Conservation (phyloP, 306 rosid species). For the Vicia sativa region DNA sequence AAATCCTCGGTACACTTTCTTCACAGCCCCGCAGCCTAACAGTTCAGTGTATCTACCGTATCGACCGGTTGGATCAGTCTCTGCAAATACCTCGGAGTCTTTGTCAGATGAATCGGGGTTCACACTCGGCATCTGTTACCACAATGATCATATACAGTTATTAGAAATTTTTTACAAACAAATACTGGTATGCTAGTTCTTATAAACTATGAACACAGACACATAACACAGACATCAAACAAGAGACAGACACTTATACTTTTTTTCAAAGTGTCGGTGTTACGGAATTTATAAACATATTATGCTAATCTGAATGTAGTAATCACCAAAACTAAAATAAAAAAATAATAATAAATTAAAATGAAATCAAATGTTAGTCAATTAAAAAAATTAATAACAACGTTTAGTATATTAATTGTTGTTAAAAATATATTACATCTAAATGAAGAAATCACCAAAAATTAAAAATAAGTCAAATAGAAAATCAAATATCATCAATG, state of each 20-base stretch:
- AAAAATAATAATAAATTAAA: background rate
- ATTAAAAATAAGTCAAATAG: background rate
- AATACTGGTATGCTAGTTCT: background rate
- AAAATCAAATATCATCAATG: background rate
- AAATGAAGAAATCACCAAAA: background rate
- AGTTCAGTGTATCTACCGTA: conserved; percentile 81
- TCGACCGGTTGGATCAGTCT: conserved; percentile 65
- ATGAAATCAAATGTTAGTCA: background rate
- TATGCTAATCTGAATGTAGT: background rate
- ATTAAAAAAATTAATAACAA: no score
- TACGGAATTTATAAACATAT: background rate
- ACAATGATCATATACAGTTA: background rate
- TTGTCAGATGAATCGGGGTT: conserved; percentile 45
- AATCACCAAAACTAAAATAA: background rate
- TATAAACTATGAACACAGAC: background rate
- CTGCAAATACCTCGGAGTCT: conserved; percentile 73
- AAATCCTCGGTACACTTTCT: conserved; percentile 86
- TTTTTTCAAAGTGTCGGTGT: no score
- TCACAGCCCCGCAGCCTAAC: conserved; percentile 77
- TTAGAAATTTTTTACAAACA: background rate
- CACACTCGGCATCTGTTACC: conserved; percentile 60
- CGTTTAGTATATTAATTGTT: no score
- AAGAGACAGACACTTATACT: no score
- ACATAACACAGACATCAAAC: no score
- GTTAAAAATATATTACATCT: background rate